These are phyloP conservation scores for Nicotiana noctiflora DNA, from an alignment of 257 asterid genomes.

Conservation along the genomic window DNA sequence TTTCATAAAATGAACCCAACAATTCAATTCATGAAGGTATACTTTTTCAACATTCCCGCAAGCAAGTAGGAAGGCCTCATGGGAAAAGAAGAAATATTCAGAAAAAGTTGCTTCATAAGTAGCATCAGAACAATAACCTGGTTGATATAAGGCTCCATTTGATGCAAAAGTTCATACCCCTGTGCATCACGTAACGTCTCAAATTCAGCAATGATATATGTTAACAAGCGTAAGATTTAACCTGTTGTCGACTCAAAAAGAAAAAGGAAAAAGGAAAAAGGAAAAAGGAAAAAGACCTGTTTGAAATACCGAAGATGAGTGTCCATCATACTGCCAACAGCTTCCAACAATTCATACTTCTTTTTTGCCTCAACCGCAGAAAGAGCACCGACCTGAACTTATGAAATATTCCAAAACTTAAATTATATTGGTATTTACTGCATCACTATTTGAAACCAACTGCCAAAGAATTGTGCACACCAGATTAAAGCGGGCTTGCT, in stretches of 20 bases:
- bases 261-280: constrained; percentile 1
- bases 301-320: constrained; percentile 82
- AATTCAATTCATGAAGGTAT: not conserved
- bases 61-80: not conserved
- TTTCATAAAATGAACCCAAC: not conserved
- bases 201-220: constrained; percentile 18
- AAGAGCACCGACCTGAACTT: constrained; percentile 73
- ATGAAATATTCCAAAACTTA: constrained; percentile 13
- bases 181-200: constrained; percentile 25
- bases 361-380: constrained; percentile 88
- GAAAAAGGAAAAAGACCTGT: constrained; percentile 38
- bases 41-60: not conserved
- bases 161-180: constrained; percentile 91
- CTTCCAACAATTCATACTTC: constrained; percentile 82
- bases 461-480: constrained; percentile 26
- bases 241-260: constrained; percentile 35
- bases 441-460: not conserved
- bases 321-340: constrained; percentile 80
- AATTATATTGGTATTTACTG: not conserved
- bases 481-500: constrained; percentile 91
- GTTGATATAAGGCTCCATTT: constrained; percentile 88
- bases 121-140: constrained; percentile 41
- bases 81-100: not conserved
- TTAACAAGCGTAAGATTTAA: constrained; percentile 11
- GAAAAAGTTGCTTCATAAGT: not conserved